Evolutionary conservation across 2,329 filamentous ascomycete species (phyloP), one percentile per base, ranked within the genome.

Genomic region (Pyrenochaeta sp.): DNA sequence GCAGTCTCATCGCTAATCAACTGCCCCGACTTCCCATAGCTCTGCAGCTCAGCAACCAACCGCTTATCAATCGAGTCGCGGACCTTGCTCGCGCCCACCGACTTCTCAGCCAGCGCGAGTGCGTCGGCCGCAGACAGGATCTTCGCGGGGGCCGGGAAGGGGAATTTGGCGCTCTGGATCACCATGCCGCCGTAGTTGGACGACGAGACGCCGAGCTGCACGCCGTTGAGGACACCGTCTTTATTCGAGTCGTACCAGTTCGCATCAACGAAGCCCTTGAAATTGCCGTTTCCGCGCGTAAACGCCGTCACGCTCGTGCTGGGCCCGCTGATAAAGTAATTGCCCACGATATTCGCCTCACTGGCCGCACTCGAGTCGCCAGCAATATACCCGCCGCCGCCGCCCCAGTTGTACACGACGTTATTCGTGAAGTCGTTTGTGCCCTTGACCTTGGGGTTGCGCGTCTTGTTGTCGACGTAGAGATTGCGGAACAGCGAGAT

Each of bases 381-480:
- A 0, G 78, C 78, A 37, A 81, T 82, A 39, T 82, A 83, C 3
- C 75, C 80, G 4, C 78, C 79, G 0, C 79, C 78, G 1, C 72
- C 71, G 7, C 79, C 79, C 74, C 78, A 83, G 58, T 83, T 83
- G 55, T 82, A 83, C 3, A 83, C 56, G 3, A 82, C 72, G 55
- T 78, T 72, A 46, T 75, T 74, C 29, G 69, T 71, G 44, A 81
- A 82, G 53, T 82, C 79, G 17, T 81, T 82, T 3, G 78, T 73
- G 1, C 78, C 79, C 58, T 83, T 83, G 35, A 81, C 78, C 47
- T 81, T 81, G 1, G 80, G 79, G 45, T 82, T 81, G 1, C 80
- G 72, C 7, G 79, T 83, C 59, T 83, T 81, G 51, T 80, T 82
- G 48, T 81, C 79, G 41, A 81, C 77, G 58, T 81, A 83, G 21